Base-by-base conservation (phyloP, 2,329 filamentous ascomycete species). In the Penicillium brevicompactum region DNA sequence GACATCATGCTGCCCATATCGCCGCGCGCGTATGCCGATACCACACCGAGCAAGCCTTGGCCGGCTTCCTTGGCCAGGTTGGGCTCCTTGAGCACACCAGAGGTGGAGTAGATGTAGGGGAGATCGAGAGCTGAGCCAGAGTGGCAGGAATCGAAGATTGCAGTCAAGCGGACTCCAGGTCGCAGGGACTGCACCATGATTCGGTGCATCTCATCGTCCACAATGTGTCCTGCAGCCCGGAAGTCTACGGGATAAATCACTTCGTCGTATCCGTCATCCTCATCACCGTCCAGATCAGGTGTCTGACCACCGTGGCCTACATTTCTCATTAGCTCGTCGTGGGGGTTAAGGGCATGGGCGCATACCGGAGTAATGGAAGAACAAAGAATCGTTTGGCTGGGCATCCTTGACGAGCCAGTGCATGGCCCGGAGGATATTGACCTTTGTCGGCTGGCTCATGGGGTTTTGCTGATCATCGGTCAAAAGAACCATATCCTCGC, bases 351-450 rank as follows among this genome's bases (percentile, higher is more conserved):
- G 4, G 6, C 14, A 24, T 34, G 2, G 22, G 7, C 38, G 70
- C 84, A 64, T 76, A 92, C 90, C 92, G 38, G 92, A 96, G 74
- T 96, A 97, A 76, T 97, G 93, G 79, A 97, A 97, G 78, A 97
- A 97, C 6, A 97, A 82, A 4, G 93, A 96, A 72, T 97, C 93
- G 70, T 97, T 96, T 0, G 92, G 90, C 55, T 84, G 84, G 4
- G 93, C 92, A 70, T 96, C 92, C 76, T 96, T 96, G 55, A 97
- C 91, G 18, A 97, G 79, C 93, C 93, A 97, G 72, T 97, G 92
- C 93, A 97, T 97, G 30, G 93, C 93, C 50, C 93, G 85, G 37
- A 97, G 76, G 53, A 97, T 96, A 70, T 97, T 97, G 64, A 91
- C 89, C 75, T 97, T 97, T 5, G 92, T 96, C 8, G 93, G 93